phyloP scores from a whole-genome alignment of 129 eudicot genomes.

The Artemisia annua region DNA sequence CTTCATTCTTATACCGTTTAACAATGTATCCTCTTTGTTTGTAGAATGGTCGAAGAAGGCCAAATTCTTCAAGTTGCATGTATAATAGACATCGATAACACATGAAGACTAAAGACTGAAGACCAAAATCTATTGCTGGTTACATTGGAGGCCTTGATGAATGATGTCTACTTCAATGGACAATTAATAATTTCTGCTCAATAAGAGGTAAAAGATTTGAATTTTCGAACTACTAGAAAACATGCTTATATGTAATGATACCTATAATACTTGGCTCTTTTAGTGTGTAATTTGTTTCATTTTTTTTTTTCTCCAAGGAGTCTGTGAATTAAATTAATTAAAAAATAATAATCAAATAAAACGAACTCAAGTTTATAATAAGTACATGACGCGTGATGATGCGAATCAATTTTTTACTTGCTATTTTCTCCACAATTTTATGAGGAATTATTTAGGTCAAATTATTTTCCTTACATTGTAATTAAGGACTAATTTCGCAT shows the following conservation, averaged over 20 bases:
- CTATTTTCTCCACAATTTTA: too few relatives aligned
- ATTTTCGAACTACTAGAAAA: background rate
- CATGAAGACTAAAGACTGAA: constrained; percentile 17
- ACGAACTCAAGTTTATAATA: too few relatives aligned
- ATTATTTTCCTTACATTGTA: too few relatives aligned
- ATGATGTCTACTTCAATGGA: constrained; percentile 9
- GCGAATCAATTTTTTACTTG: too few relatives aligned
- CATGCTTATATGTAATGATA: background rate
- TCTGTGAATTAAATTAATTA: too few relatives aligned
- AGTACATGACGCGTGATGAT: too few relatives aligned
- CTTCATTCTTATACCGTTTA: constrained; percentile 2
- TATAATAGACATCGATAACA: background rate
- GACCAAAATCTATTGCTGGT: constrained; percentile 13
- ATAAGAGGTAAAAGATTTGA: background rate
- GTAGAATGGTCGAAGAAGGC: constrained; percentile 12
- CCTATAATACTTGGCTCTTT: background rate
- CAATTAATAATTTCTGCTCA: background rate
- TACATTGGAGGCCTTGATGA: constrained; percentile 12
- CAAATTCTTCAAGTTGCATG: constrained; percentile 1
- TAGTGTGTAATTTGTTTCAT: background rate
- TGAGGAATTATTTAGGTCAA: too few relatives aligned
- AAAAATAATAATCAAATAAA: too few relatives aligned
- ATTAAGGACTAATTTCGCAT: too few relatives aligned
- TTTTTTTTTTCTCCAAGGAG: too few relatives aligned
- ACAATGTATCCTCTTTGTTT: constrained; percentile 1